Evolutionary conservation across 495 filamentous ascomycete genomes (phyloP), one percentile per base, ranked within the genome.

Genomic region (Barbatosphaeria neglecta): DNA sequence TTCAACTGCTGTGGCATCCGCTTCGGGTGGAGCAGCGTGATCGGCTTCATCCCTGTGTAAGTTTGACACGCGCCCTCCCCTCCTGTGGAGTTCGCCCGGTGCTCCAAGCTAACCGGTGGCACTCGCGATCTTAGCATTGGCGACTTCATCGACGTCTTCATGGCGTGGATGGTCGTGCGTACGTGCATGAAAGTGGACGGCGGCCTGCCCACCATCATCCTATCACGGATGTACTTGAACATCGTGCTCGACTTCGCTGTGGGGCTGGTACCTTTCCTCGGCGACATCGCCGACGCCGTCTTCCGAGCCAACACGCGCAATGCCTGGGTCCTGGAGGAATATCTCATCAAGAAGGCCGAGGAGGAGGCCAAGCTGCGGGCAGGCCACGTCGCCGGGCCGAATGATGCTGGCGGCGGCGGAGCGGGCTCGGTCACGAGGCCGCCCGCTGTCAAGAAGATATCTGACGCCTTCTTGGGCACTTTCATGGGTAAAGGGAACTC

Each of bases 191-290:
- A 76, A 22, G 69, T 94, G 28, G 79, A 90, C 40, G 86, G 85
- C 46, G 80, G 80, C 6, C 77, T 94, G 22, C 82, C 80, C 4
- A 39, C 55, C 16, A 46, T 49, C 1, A 56, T 89, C 27, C 67
- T 63, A 35, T 60, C 58, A n/a, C 65, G 68, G 54, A 95, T 97
- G 90, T 46, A 85, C 44, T 60, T 85, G 47, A 86, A 93, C 61
- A 73, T 96, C 38, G 41, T 79, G 3, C 43, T 90, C 22, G 92
- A 96, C 61, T 86, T 93, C 50, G 54, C 77, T 44, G 71, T 95
- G 37, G 92, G 92, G 13, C 67, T 98, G 7, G 68, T 95, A 17
- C 92, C 92, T 0, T 76, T 96, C 51, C 44, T 95, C 6, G 92
- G 92, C 17, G 92, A 96, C 54, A 20, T 97, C 20, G 75, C 75